These are phyloP conservation scores for Xanthoceras sorbifolium DNA, from an alignment of 345 rosid genomes.

Conservation along the genomic window DNA sequence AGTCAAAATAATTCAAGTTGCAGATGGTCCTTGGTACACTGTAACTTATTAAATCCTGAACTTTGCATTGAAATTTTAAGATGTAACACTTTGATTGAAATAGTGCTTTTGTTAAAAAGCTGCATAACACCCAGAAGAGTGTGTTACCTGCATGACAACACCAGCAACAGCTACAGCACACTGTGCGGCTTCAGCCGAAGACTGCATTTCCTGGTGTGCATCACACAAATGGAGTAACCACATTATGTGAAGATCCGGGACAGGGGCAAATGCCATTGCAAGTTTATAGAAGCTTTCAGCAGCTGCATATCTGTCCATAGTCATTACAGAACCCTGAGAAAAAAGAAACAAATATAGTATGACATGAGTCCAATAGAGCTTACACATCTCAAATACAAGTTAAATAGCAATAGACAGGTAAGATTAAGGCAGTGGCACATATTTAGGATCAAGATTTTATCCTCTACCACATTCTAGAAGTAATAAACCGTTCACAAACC, in stretches of 20 bases:
- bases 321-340: conserved; percentile 72
- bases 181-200: conserved; percentile 98
- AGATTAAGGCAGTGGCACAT: not conserved
- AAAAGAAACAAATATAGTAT: conserved; percentile 10
- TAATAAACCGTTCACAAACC: conserved; percentile 1
- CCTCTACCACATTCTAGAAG: not conserved
- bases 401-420: not conserved
- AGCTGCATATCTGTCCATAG: conserved; percentile 91
- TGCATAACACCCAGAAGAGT: not conserved
- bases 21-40: not conserved
- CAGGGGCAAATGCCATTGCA: conserved; percentile 99
- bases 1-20: not conserved
- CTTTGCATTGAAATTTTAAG: not conserved
- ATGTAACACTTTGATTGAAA: not conserved
- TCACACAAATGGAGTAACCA: conserved; percentile 98
- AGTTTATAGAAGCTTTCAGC: conserved; percentile 98
- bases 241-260: conserved; percentile 99
- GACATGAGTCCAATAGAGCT: conserved; percentile 3
- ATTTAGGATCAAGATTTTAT: not conserved
- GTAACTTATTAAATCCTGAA: not conserved
- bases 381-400: conserved; percentile 2
- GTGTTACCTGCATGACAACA: conserved; percentile 85
- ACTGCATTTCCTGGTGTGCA: conserved; percentile 99
- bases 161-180: conserved; percentile 97
- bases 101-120: not conserved